Evolutionary conservation across 2,329 filamentous ascomycete species (phyloP), one percentile per base, ranked within the genome.

Genomic region (Pseudogymnoascus sp.): DNA sequence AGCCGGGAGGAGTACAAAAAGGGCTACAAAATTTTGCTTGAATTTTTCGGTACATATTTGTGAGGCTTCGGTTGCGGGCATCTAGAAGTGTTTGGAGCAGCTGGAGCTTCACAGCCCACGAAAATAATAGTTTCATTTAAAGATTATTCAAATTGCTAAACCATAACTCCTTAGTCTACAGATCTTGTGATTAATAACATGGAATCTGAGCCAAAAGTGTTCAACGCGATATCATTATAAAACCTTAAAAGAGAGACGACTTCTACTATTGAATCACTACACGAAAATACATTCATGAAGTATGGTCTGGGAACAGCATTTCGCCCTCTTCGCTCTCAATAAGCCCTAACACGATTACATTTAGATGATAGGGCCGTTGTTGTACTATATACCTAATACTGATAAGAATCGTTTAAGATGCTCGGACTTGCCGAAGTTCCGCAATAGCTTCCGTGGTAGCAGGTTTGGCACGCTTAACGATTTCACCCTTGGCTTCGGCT

Each of bases 1-100:
- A 79, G 78, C 59, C 73, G 74, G 68, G 75, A 72, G 59, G 79
- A 82, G 70, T 83, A 77, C 68, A 75, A 78, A 69, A 73, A 79
- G 26, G 81, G 82, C 53, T 82, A 82, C 65, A 75, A 76, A 65
- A 77, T 78, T 46, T 65, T 76, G 10, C 74, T 77, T 1, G 73
- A 76, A 3, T 82, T 79, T 65, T 78, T 79, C 64, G 68, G 66
- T 7, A 77, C 79, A 71, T 68, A 80, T 63, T 66, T 80, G 64
- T 77, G 44, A 53, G 44, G 17, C 15, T 38, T 38, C 5, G 35
- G 17, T n/a, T n/a, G 35, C 15, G 35, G 35, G 35, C 35, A 38
- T 38, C 15, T 38, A 38, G 15, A 17, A 31, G 15, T 38, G 15
- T 15, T 38, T 38, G 6, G 13, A 38, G 17, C 4, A n/a, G 35